Evolutionary conservation across 2,329 filamentous ascomycete genomes (phyloP).

Genomic region (Fusarium falciforme): DNA sequence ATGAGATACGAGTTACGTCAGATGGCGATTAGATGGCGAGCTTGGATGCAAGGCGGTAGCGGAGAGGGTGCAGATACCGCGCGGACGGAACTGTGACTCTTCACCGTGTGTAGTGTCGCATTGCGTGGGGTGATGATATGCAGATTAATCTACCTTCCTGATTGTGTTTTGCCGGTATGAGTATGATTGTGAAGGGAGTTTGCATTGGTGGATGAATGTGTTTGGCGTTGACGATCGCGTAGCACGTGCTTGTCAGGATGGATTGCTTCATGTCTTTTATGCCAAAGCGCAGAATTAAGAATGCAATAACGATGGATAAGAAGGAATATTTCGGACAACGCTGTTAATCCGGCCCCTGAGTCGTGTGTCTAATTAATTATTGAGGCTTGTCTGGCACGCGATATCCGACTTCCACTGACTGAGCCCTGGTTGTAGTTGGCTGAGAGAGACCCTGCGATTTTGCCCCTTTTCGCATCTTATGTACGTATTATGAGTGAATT

Average conservation of each 20-base stretch:
- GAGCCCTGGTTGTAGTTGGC: background rate
- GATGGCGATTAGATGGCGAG: background rate
- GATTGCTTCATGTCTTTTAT: slow-evolving; percentile 10
- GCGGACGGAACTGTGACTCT: background rate
- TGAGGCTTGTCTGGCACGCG: background rate
- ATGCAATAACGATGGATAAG: background rate
- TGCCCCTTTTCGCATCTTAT: background rate
- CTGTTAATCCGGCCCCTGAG: background rate
- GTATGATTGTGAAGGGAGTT: background rate
- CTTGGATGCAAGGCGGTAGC: background rate
- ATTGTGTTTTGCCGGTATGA: background rate
- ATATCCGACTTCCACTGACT: background rate
- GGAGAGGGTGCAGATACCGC: background rate
- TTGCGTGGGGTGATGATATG: background rate
- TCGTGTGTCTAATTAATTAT: background rate
- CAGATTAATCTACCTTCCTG: background rate
- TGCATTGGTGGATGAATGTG: background rate
- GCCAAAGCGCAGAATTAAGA: background rate
- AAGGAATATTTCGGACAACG: background rate
- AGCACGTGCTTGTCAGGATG: slow-evolving; percentile 13
- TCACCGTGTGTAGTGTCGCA: background rate
- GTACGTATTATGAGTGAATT: background rate
- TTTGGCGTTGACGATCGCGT: background rate
- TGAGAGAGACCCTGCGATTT: background rate
- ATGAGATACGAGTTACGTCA: background rate